Percentiles rank a stretch among this genome's conserved stretches.
Conservation (phyloP, 768 basidiomycete genomes). For the Panus rudis region DNA sequence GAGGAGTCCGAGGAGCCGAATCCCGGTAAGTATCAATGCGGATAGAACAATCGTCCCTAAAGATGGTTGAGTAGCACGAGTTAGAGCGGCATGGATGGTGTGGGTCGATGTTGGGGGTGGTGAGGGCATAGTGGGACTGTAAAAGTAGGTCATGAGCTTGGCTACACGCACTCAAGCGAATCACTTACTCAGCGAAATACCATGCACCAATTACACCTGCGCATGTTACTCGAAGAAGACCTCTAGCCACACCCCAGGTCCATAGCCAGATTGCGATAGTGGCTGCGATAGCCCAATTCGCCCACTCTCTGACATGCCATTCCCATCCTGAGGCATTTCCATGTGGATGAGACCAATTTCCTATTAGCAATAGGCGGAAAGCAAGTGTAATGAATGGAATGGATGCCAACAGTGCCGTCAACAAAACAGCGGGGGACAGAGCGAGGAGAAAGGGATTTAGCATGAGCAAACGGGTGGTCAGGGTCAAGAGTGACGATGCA, state of each 20-base stretch:
- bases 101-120: slow-evolving; percentile 54
- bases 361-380: slow-evolving; percentile 70
- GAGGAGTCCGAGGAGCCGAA: slow-evolving; percentile 51
- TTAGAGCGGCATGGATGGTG: slow-evolving; percentile 68
- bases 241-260: slow-evolving; percentile 75
- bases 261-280: slow-evolving; percentile 55
- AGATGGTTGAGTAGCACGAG: slow-evolving; percentile 74
- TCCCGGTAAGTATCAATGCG: slow-evolving; percentile 64
- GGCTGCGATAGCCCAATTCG: slow-evolving; percentile 63
- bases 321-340: slow-evolving; percentile 31
- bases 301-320: slow-evolving; percentile 58
- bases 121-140: slow-evolving; percentile 24
- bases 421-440: slow-evolving; percentile 67
- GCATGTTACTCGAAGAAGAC: slow-evolving; percentile 66
- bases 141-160: slow-evolving; percentile 3
- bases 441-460: slow-evolving; percentile 69
- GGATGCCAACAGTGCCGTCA: slow-evolving; percentile 57
- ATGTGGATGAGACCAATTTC: slow-evolving; percentile 39
- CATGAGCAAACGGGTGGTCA: slow-evolving; percentile 65
- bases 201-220: slow-evolving; percentile 86
- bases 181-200: slow-evolving; percentile 70
- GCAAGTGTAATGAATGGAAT: slow-evolving; percentile 76
- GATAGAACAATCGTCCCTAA: slow-evolving; percentile 75
- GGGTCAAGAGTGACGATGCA: slow-evolving; percentile 47
- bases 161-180: slow-evolving; percentile 1